Evolutionary conservation across 1,284 basidiomycete genomes (phyloP).

Genomic region (Apiotrichum montevideense): DNA sequence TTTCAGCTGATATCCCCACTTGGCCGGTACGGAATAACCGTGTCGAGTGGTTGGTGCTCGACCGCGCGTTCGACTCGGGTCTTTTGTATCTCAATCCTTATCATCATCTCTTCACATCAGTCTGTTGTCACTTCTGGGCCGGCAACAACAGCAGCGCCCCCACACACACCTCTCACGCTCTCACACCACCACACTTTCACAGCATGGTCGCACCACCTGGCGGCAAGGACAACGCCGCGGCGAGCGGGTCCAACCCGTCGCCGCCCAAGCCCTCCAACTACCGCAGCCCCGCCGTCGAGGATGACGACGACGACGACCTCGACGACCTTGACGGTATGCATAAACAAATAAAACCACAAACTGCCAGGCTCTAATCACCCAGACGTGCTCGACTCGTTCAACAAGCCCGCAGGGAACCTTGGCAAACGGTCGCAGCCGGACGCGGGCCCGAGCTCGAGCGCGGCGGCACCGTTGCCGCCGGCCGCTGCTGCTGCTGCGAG

Average conservation of each 20-base stretch:
- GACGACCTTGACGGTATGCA: slow-evolving; percentile 41
- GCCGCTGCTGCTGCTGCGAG: slow-evolving; percentile 26
- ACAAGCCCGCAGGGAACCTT: slow-evolving; percentile 15
- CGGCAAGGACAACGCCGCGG: slow-evolving; percentile 1
- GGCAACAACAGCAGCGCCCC: no score
- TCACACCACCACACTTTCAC: no score
- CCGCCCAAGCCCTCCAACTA: slow-evolving; percentile 5
- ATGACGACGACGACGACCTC: slow-evolving; percentile 40
- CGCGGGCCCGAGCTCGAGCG: slow-evolving; percentile 9
- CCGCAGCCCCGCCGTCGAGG: slow-evolving; percentile 24
- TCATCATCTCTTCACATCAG: no score
- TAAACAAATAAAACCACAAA: neutral
- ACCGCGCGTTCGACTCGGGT: no score
- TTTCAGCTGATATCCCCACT: no score
- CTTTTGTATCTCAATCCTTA: no score
- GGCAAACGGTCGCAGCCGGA: slow-evolving; percentile 8
- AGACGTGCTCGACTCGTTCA: slow-evolving; percentile 45
- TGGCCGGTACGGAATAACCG: no score
- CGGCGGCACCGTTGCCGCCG: slow-evolving; percentile 28
- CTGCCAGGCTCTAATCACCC: neutral
- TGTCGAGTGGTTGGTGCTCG: no score
- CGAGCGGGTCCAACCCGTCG: neutral
- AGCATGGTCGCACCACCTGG: slow-evolving; percentile 2
- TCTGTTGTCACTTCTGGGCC: no score
- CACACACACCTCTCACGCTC: no score